phyloP scores from a whole-genome alignment of 169 alveolate genomes.

The Cryptosporidium ryanae region DNA sequence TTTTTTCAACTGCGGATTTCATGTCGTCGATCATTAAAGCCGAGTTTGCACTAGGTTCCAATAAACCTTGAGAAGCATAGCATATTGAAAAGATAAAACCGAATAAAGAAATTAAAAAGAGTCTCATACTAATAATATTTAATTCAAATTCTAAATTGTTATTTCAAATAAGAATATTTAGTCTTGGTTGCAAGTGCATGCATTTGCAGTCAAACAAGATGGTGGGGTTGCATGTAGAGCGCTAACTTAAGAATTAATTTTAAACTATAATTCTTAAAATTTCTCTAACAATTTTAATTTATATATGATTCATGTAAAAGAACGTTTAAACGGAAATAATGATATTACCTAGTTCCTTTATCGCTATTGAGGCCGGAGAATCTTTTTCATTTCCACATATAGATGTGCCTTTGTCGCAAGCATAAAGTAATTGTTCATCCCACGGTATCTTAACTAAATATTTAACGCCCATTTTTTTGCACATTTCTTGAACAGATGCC shows the following conservation, averaged over 20 bases:
- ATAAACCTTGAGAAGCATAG: slow-evolving; percentile 15
- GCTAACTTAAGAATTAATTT: neutral
- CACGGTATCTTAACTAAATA: slow-evolving; percentile 82
- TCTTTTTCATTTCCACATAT: slow-evolving; percentile 72
- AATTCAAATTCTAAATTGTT: slow-evolving; percentile 8
- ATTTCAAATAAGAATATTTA: neutral
- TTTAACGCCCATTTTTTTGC: slow-evolving; percentile 81
- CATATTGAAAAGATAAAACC: slow-evolving; percentile 16
- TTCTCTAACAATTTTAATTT: neutral
- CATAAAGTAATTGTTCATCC: slow-evolving; percentile 79
- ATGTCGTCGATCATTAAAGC: slow-evolving; percentile 11
- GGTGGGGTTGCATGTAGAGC: neutral
- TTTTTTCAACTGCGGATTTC: slow-evolving; percentile 44
- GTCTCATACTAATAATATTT: slow-evolving; percentile 10
- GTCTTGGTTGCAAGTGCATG: slow-evolving; percentile 26
- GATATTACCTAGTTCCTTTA: slow-evolving; percentile 44
- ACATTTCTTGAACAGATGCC: slow-evolving; percentile 76
- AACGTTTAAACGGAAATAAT: neutral
- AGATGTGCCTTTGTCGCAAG: slow-evolving; percentile 80
- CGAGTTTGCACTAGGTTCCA: slow-evolving; percentile 5
- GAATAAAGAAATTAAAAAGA: slow-evolving; percentile 13
- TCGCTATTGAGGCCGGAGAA: slow-evolving; percentile 76
- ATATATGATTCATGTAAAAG: neutral
- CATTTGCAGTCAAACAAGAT: slow-evolving; percentile 6
- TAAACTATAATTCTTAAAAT: too few species aligned